A percentile compares a stretch with the other conserved stretches of the same genome.
These are phyloP conservation scores for Acrodontium crateriforme DNA, from an alignment of 2,329 filamentous ascomycete genomes.

Conservation along the genomic window DNA sequence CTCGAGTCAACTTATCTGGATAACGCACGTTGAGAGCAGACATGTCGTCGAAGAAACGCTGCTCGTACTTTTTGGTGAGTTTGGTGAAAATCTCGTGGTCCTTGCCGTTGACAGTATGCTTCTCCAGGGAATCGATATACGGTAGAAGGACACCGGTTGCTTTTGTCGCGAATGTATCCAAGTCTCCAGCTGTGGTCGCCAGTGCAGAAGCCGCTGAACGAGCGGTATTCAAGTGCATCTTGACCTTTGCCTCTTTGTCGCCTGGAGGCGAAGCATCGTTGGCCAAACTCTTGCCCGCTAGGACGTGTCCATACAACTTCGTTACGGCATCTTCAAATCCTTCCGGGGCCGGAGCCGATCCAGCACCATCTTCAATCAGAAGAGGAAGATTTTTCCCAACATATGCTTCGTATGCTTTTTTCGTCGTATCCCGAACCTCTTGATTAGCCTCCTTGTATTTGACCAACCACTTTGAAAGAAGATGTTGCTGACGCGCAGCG, in stretches of 20 bases:
- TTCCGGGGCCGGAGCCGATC: slow-evolving; percentile 31
- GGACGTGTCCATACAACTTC: slow-evolving; percentile 39
- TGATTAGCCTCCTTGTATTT: slow-evolving; percentile 30
- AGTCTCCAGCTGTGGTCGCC: slow-evolving; percentile 16
- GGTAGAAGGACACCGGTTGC: slow-evolving; percentile 61
- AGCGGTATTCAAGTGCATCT: slow-evolving; percentile 68
- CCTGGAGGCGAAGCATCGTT: slow-evolving; percentile 42
- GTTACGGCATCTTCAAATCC: slow-evolving; percentile 35
- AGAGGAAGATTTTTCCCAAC: slow-evolving; percentile 54
- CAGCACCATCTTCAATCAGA: slow-evolving; percentile 27
- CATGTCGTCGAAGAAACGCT: slow-evolving; percentile 83
- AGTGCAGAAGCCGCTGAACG: slow-evolving; percentile 41
- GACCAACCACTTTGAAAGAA: slow-evolving; percentile 56
- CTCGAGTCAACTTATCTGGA: slow-evolving; percentile 70
- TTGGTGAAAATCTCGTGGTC: slow-evolving; percentile 72
- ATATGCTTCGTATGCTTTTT: slow-evolving; percentile 41
- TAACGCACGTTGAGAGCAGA: slow-evolving; percentile 68
- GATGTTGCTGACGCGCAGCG: slow-evolving; percentile 58
- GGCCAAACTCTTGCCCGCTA: slow-evolving; percentile 42
- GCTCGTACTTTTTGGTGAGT: slow-evolving; percentile 73
- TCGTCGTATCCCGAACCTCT: slow-evolving; percentile 36
- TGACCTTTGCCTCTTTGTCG: slow-evolving; percentile 73
- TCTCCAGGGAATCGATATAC: slow-evolving; percentile 57
- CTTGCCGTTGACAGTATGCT: slow-evolving; percentile 41
- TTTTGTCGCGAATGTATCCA: slow-evolving; percentile 39